Base-by-base conservation (phyloP, 2,329 filamentous ascomycete genomes). In the Colletotrichum liriopes region DNA sequence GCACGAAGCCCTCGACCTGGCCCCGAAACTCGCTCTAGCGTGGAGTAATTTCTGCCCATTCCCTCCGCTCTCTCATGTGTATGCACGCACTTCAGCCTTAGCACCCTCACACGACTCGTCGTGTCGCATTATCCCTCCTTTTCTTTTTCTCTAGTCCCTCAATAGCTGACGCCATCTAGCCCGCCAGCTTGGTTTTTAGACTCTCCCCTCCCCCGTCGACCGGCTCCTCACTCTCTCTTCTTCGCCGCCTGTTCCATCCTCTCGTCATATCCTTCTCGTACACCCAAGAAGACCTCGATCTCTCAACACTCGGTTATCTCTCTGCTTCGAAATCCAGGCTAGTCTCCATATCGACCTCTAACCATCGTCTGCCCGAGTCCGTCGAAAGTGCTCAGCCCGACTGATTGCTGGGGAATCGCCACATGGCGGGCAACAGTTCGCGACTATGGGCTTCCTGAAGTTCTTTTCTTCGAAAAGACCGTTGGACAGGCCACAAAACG, bases 401-500 rank as follows among this genome's bases (percentile, higher is more conserved):
- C 54, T 61, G 59, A n/a, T 52, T 62, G 8, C 18, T 62, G 16
- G 29, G n/a, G 39, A 23, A 23, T 41, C 54, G 65, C 65, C 72
- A 43, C 45, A 69, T 74, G 64, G 72, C 49, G 37, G 65, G 64
- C 56, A 29, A 43, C 26, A 43, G 23, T 23, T 69, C 61, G 67
- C 56, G 72, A 78, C 71, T 55, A 83, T 83, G 82, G 81, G 82
- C 60, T 75, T 82, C 43, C 74, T 82, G 56, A 79, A 75, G 67
- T 80, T 82, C 54, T 75, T 83, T 26, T 78, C 80, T 52, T 78
- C 77, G 71, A 71, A 71, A 41, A 75, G 80, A 78, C 67, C 74
- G 76, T 61, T 70, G 71, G 63, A 71, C 73, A 47, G 74, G 73
- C 37, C 64, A 5, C 29, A 62, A 12, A 72, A 58, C 71, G 65